Conservation (phyloP, 1,284 basidiomycete genomes). For the Waitea zeae region DNA sequence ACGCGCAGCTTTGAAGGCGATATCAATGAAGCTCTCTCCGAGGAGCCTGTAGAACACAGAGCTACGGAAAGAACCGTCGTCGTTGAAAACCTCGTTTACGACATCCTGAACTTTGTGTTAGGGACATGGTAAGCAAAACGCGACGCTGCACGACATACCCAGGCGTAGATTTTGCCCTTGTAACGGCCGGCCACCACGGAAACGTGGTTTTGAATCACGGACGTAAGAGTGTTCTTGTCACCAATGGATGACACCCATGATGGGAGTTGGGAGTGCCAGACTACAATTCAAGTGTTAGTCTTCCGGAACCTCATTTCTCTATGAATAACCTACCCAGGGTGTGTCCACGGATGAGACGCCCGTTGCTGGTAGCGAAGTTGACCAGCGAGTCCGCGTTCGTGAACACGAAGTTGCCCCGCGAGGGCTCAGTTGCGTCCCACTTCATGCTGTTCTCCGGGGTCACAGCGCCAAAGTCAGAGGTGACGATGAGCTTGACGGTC, state of each 20-base stretch:
- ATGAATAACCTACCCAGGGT: not conserved
- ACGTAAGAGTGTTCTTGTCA: constrained; percentile 10
- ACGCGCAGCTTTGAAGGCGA: constrained; percentile 18
- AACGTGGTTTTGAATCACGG: constrained; percentile 19
- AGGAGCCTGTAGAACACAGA: constrained; percentile 18
- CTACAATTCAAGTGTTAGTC: too few relatives aligned
- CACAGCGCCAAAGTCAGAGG: constrained; percentile 16
- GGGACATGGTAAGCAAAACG: too few relatives aligned
- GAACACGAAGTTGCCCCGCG: constrained; percentile 20
- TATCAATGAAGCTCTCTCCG: constrained; percentile 16
- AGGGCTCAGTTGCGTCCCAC: constrained; percentile 16
- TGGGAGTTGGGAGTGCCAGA: constrained; percentile 33
- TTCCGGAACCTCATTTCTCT: not conserved
- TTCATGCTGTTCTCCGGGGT: constrained; percentile 22
- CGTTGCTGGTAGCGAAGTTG: constrained; percentile 26
- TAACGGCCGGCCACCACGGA: constrained; percentile 18
- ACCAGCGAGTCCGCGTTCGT: constrained; percentile 22
- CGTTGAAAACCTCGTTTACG: constrained; percentile 17
- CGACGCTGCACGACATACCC: too few relatives aligned
- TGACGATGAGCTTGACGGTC: constrained; percentile 9
- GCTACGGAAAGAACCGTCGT: constrained; percentile 17
- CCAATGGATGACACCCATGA: constrained; percentile 18
- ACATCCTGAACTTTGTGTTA: too few relatives aligned
- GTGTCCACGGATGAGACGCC: constrained; percentile 24
- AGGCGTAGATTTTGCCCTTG: constrained; percentile 19